Evolutionary conservation across 1,284 basidiomycete genomes (phyloP).

Genomic region (Cerrena zonata): DNA sequence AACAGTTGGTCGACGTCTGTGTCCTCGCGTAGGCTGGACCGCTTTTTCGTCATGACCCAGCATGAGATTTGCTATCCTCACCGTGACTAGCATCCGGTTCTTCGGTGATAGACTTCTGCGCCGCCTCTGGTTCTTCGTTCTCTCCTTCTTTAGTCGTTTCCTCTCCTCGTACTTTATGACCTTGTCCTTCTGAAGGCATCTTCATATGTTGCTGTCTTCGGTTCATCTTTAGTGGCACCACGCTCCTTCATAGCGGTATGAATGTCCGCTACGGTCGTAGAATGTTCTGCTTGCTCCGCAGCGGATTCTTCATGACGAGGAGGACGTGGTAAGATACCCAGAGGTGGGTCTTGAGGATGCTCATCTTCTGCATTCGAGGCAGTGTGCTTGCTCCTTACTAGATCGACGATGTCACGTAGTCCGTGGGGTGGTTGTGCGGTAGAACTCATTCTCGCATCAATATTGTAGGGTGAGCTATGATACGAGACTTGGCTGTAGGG

Average conservation of each 20-base stretch:
- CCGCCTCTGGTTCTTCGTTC: background rate
- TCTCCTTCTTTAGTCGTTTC: background rate
- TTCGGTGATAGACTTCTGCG: too few species aligned
- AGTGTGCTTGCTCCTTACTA: slow-evolving; percentile 2
- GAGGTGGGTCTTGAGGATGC: slow-evolving; percentile 7
- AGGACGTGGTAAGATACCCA: background rate
- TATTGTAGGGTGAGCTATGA: too few species aligned
- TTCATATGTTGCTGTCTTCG: background rate
- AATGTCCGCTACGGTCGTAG: background rate
- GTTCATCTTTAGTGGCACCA: background rate
- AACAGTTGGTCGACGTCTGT: background rate
- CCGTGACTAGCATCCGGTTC: background rate
- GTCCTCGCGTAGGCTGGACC: background rate
- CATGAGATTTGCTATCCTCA: background rate
- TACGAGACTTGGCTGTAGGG: too few species aligned
- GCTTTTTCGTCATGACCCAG: background rate
- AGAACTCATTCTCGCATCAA: background rate
- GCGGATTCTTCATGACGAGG: background rate
- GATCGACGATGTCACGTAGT: slow-evolving; percentile 4
- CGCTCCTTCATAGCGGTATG: background rate
- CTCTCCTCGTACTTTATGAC: background rate
- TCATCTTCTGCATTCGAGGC: slow-evolving; percentile 2
- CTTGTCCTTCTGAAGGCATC: slow-evolving; percentile 1
- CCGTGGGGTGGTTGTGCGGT: slow-evolving; percentile 1
- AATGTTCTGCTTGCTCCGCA: background rate